Percentiles rank a stretch among this genome's conserved stretches.
Evolutionary conservation across 1,284 basidiomycete genomes (phyloP).

Genomic region (Puccinia polysora): DNA sequence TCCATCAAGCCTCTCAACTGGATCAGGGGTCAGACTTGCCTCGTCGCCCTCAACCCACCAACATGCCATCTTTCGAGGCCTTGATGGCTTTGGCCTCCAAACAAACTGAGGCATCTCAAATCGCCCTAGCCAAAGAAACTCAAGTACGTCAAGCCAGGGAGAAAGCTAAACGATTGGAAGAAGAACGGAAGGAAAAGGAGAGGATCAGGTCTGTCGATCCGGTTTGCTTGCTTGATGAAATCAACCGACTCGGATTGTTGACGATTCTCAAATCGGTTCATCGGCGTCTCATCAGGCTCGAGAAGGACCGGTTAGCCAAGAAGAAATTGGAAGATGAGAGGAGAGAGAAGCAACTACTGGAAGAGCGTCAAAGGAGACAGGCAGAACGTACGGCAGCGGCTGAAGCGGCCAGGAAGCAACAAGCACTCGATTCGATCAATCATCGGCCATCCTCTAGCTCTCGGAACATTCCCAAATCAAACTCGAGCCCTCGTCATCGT

Average conservation of each 20-base stretch:
- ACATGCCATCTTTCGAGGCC: conserved; percentile 21
- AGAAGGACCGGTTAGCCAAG: conserved; percentile 31
- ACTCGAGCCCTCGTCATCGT: not conserved
- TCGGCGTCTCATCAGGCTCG: conserved; percentile 5
- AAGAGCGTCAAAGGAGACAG: conserved; percentile 30
- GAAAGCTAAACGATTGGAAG: conserved; percentile 27
- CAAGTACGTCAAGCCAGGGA: conserved; percentile 33
- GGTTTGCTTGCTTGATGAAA: not conserved
- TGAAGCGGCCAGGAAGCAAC: not conserved
- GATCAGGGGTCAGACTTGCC: not conserved
- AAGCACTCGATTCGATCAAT: conserved; percentile 6
- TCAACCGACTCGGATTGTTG: not conserved
- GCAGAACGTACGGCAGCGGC: conserved; percentile 1
- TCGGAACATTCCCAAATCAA: not conserved
- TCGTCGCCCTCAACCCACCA: not conserved
- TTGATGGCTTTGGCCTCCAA: conserved; percentile 36
- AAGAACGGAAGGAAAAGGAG: conserved; percentile 41
- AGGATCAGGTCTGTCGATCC: conserved; percentile 17
- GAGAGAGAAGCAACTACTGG: conserved; percentile 14
- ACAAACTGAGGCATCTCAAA: conserved; percentile 38
- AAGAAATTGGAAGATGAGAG: conserved; percentile 30
- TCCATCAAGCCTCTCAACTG: not conserved
- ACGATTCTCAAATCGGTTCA: not conserved
- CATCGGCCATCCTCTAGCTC: not conserved
- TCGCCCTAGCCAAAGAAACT: conserved; percentile 32